These are phyloP conservation scores for Paraphoma chrysanthemicola DNA, from an alignment of 2,329 filamentous ascomycete genomes.

Conservation along the genomic window DNA sequence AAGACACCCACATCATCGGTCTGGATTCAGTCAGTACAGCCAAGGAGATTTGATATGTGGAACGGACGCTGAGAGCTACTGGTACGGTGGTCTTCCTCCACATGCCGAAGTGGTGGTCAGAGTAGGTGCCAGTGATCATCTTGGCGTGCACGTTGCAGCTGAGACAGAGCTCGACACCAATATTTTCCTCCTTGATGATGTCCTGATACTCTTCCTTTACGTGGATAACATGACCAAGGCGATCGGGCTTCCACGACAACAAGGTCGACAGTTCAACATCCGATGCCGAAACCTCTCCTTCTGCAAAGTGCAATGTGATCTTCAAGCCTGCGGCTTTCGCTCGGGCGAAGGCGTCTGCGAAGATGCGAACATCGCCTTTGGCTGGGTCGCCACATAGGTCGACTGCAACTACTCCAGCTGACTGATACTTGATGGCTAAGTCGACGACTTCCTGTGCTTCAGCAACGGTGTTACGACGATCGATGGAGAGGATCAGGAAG, in stretches of 20 bases:
- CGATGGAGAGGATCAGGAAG: constrained; percentile 75
- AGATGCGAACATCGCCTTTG: constrained; percentile 66
- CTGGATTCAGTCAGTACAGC: constrained; percentile 51
- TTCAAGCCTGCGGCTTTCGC: constrained; percentile 65
- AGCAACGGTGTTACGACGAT: constrained; percentile 66
- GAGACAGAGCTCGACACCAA: constrained; percentile 78
- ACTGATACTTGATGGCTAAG: constrained; percentile 65
- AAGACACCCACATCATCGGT: constrained; percentile 88
- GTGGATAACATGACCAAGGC: constrained; percentile 82
- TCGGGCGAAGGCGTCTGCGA: constrained; percentile 64
- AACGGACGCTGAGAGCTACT: constrained; percentile 72
- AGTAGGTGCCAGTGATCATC: constrained; percentile 70
- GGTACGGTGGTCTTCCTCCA: constrained; percentile 66
- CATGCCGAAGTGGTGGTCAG: constrained; percentile 78
- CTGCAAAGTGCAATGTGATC: constrained; percentile 81
- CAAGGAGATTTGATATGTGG: not conserved
- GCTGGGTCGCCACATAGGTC: constrained; percentile 81
- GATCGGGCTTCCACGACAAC: constrained; percentile 69
- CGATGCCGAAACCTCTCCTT: constrained; percentile 65
- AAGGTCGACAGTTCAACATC: constrained; percentile 68
- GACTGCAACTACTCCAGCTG: constrained; percentile 70
- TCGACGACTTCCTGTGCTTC: constrained; percentile 70
- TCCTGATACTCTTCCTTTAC: constrained; percentile 67
- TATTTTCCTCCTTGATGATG: constrained; percentile 59
- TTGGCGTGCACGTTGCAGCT: constrained; percentile 81